Evolutionary conservation across 2,329 filamentous ascomycete genomes (phyloP).

Genomic region (Metarhizium sp.): DNA sequence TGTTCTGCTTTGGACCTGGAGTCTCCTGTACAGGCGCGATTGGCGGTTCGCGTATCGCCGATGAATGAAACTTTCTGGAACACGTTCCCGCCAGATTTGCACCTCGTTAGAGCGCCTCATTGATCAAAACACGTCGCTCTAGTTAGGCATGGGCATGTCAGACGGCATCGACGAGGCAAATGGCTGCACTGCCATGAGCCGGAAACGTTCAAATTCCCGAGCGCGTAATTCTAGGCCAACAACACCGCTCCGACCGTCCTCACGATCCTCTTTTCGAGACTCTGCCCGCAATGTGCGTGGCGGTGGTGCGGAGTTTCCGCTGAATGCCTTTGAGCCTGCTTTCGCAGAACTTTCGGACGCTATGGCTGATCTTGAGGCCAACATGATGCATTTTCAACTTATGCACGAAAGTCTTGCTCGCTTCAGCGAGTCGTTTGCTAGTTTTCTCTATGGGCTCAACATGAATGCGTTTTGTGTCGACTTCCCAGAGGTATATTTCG

Average conservation of each 20-base stretch:
- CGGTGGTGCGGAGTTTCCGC: slow-evolving; percentile 51
- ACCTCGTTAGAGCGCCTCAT: neutral
- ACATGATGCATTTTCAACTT: slow-evolving; percentile 93
- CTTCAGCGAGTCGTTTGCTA: slow-evolving; percentile 93
- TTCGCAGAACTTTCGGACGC: slow-evolving; percentile 91
- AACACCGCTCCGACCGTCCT: slow-evolving; percentile 83
- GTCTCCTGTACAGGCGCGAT: no score
- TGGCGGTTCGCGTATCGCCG: no score
- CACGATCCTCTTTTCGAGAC: slow-evolving; percentile 78
- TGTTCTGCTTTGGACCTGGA: no score
- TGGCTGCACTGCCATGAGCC: slow-evolving; percentile 12
- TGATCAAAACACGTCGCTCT: neutral
- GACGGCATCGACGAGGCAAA: neutral
- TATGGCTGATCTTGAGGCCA: slow-evolving; percentile 91
- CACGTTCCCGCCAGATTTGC: neutral
- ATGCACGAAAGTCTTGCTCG: slow-evolving; percentile 92
- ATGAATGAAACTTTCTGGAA: neutral
- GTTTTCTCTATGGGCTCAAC: slow-evolving; percentile 90
- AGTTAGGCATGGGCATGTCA: neutral
- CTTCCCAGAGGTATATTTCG: slow-evolving; percentile 67
- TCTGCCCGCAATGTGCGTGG: slow-evolving; percentile 49
- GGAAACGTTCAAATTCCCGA: slow-evolving; percentile 48
- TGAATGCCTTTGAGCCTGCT: slow-evolving; percentile 76
- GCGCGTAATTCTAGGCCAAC: slow-evolving; percentile 68
- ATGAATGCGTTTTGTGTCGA: slow-evolving; percentile 99